These are phyloP conservation scores for Aspergillus persii DNA, from an alignment of 2,329 filamentous ascomycete species.

Conservation along the genomic window DNA sequence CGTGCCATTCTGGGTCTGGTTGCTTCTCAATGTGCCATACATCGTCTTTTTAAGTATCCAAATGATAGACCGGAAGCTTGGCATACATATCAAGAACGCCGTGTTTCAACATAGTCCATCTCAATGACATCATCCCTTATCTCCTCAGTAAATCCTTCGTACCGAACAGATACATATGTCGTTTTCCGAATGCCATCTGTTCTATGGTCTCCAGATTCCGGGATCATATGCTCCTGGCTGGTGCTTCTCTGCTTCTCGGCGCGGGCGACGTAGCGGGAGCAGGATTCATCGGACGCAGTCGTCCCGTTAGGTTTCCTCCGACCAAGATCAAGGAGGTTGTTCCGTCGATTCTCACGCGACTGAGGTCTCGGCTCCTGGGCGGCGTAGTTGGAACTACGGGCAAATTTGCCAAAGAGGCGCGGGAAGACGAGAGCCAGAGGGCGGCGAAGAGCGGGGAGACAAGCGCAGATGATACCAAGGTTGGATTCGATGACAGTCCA, in stretches of 20 bases:
- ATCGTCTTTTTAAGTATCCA: neutral
- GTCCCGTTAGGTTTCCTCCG: neutral
- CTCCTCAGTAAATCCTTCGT: neutral
- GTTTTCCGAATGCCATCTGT: neutral
- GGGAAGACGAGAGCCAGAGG: conserved; percentile 20
- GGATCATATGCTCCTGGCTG: neutral
- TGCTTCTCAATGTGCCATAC: no score
- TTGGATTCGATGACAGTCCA: conserved; percentile 40
- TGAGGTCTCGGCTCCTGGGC: neutral
- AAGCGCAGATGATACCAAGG: conserved; percentile 38
- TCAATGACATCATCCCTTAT: neutral
- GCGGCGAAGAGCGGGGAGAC: conserved; percentile 33
- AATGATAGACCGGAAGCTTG: neutral
- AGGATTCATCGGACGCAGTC: conserved; percentile 1
- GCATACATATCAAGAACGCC: neutral
- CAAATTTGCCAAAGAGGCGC: conserved; percentile 1
- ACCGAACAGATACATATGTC: neutral
- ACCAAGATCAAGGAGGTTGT: neutral
- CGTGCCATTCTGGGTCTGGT: no score
- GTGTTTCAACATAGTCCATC: neutral
- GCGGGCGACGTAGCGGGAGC: neutral
- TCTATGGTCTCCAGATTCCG: neutral
- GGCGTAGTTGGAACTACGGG: neutral
- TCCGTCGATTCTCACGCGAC: neutral
- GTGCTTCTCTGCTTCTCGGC: neutral